Conservation (phyloP, 805 yeast genomes). For the Teunomyces barrocoloradensis region DNA sequence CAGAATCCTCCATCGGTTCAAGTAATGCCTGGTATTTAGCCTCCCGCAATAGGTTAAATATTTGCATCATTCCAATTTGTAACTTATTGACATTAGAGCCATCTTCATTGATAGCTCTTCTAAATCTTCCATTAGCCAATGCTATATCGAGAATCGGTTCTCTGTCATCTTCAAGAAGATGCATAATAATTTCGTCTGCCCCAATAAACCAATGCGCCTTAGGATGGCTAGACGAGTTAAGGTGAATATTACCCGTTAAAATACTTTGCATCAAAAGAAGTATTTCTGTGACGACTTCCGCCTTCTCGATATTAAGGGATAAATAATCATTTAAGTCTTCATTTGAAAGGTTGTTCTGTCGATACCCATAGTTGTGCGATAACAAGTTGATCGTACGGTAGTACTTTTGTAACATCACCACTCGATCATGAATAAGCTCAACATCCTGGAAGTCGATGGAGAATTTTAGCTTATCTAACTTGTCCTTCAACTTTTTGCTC, state of each 20-base stretch:
- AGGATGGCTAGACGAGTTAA: conserved; percentile 14
- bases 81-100: conserved; percentile 40
- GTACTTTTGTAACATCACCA: conserved; percentile 50
- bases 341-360: conserved; percentile 49
- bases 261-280: conserved; percentile 36
- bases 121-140: conserved; percentile 32
- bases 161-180: conserved; percentile 41
- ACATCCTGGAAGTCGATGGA: conserved; percentile 70
- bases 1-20: conserved; percentile 21
- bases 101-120: conserved; percentile 34
- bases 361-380: conserved; percentile 46
- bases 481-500: conserved; percentile 53
- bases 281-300: conserved; percentile 32
- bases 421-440: conserved; percentile 44
- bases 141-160: conserved; percentile 38
- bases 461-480: conserved; percentile 62
- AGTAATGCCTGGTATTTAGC: conserved; percentile 33
- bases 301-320: conserved; percentile 33
- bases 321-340: conserved; percentile 44
- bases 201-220: conserved; percentile 34
- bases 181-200: conserved; percentile 40
- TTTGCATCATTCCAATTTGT: conserved; percentile 37
- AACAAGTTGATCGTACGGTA: conserved; percentile 40
- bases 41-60: conserved; percentile 30
- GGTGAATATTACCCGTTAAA: conserved; percentile 31